Conservation (phyloP, 345 rosid species). For the Citrus sinensis region DNA sequence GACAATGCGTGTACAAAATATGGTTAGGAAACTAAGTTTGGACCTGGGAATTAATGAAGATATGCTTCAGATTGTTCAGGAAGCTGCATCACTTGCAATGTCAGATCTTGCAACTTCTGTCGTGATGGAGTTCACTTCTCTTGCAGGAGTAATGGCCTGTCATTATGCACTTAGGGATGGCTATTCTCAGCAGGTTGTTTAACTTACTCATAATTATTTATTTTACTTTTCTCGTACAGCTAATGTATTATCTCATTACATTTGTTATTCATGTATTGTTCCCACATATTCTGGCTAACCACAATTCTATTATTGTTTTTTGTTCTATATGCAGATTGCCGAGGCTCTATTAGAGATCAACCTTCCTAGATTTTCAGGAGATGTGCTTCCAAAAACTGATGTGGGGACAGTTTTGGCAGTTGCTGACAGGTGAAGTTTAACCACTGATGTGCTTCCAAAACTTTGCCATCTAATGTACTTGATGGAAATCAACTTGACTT, state of each 20-base stretch:
- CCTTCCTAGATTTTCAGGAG: constrained; percentile 93
- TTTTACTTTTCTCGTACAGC: neutral
- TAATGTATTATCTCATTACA: neutral
- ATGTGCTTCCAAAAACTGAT: constrained; percentile 75
- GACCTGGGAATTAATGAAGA: constrained; percentile 50
- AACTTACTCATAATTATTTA: constrained; percentile 10
- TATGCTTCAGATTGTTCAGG: constrained; percentile 49
- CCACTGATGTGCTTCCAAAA: too few relatives aligned
- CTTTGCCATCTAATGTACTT: neutral
- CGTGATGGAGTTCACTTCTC: constrained; percentile 87
- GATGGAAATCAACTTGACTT: neutral
- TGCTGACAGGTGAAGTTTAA: constrained; percentile 72
- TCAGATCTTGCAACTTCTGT: constrained; percentile 95
- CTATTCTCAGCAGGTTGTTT: constrained; percentile 72
- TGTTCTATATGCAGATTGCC: constrained; percentile 54
- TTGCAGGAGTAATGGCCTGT: constrained; percentile 93
- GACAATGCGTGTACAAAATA: constrained; percentile 59
- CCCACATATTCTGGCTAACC: constrained; percentile 3
- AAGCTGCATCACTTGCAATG: constrained; percentile 93
- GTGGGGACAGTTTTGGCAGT: constrained; percentile 83
- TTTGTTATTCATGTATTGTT: neutral
- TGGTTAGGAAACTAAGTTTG: constrained; percentile 47
- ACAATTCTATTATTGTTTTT: neutral
- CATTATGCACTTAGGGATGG: constrained; percentile 97
- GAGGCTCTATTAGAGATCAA: constrained; percentile 84